Evolutionary conservation across 805 yeast genomes (phyloP).

Genomic region (Pichia deserticola): DNA sequence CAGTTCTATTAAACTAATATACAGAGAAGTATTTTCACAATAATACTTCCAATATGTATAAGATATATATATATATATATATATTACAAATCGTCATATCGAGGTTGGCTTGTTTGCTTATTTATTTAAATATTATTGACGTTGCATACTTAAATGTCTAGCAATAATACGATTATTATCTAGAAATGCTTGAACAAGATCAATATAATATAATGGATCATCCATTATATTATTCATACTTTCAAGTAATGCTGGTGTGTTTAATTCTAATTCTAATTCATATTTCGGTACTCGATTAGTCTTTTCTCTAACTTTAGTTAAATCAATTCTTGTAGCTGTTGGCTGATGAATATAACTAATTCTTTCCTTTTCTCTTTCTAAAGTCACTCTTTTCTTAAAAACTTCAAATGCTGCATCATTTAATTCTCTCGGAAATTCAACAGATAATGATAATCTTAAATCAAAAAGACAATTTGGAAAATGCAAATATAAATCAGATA

Average conservation of each 20-base stretch:
- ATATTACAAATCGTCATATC: no score
- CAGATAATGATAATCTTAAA: constrained; percentile 62
- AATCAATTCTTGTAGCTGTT: constrained; percentile 65
- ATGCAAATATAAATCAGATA: constrained; percentile 64
- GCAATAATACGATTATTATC: constrained; percentile 35
- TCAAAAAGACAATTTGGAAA: constrained; percentile 76
- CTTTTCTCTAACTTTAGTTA: constrained; percentile 48
- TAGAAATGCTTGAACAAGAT: constrained; percentile 38
- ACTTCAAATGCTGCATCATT: constrained; percentile 44
- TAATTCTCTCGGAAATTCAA: constrained; percentile 68
- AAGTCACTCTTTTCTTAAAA: constrained; percentile 39
- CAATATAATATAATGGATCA: constrained; percentile 37
- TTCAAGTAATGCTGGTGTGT: constrained; percentile 25
- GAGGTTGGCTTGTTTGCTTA: no score
- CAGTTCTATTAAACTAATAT: neutral
- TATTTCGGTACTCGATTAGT: constrained; percentile 21
- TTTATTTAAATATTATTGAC: constrained; percentile 2
- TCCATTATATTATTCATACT: constrained; percentile 25
- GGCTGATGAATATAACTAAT: constrained; percentile 65
- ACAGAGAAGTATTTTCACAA: neutral
- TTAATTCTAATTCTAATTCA: constrained; percentile 31
- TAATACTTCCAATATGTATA: no score
- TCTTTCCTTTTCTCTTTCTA: constrained; percentile 66
- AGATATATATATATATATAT: no score
- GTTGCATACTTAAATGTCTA: constrained; percentile 25